phyloP scores from a whole-genome alignment of 805 yeast genomes.

The Candida yuanshanica region DNA sequence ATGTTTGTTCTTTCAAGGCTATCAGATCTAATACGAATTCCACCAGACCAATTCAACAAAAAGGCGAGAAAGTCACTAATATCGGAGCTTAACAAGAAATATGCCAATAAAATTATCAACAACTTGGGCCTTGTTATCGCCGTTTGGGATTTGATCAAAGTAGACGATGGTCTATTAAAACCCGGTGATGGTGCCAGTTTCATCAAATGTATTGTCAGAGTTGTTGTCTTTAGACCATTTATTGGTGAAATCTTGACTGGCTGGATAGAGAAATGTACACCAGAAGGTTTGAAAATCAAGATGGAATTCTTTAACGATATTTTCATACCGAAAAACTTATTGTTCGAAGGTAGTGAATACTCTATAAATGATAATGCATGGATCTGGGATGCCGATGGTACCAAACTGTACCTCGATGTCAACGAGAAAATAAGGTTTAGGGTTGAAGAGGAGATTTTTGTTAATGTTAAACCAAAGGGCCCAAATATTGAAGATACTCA shows the following conservation, averaged over 20 bases:
- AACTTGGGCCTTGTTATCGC: constrained; percentile 81
- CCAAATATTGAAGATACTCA: constrained; percentile 37
- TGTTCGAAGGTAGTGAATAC: constrained; percentile 73
- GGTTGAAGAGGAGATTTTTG: constrained; percentile 83
- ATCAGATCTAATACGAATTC: constrained; percentile 80
- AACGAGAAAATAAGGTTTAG: constrained; percentile 90
- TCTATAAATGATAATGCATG: constrained; percentile 81
- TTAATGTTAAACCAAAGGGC: constrained; percentile 73
- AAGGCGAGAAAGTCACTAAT: constrained; percentile 69
- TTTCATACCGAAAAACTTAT: constrained; percentile 74
- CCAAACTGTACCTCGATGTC: constrained; percentile 75
- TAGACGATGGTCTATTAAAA: constrained; percentile 81
- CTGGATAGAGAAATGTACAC: constrained; percentile 83
- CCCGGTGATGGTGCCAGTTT: constrained; percentile 94
- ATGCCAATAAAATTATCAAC: constrained; percentile 78
- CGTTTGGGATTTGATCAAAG: constrained; percentile 75
- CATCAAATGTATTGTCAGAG: constrained; percentile 67
- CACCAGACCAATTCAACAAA: constrained; percentile 75
- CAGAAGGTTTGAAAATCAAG: constrained; percentile 78
- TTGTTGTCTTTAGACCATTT: constrained; percentile 87
- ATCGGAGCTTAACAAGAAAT: constrained; percentile 78
- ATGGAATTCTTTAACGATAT: constrained; percentile 90
- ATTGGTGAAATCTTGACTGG: constrained; percentile 91
- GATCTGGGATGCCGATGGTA: constrained; percentile 83
- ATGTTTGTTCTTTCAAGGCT: constrained; percentile 86